Conservation (phyloP, 768 basidiomycete genomes). For the Terana coerulea region DNA sequence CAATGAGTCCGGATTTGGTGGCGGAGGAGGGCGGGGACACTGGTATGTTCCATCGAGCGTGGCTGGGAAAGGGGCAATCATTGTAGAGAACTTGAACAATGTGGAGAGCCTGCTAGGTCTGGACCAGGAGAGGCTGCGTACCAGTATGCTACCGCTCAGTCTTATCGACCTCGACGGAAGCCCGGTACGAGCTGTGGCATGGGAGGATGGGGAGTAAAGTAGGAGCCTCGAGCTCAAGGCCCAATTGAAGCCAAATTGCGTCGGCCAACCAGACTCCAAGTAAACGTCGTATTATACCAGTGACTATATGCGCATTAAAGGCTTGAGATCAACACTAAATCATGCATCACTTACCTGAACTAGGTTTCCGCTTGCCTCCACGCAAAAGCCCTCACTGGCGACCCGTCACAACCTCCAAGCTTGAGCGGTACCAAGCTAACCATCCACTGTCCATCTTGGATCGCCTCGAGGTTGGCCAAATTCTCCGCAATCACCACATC, state of each 20-base stretch:
- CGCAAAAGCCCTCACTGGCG: constrained; percentile 66
- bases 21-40: constrained; percentile 27
- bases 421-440: constrained; percentile 59
- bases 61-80: constrained; percentile 62
- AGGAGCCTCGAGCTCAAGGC: too few species aligned
- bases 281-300: too few species aligned
- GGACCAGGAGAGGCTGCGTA: constrained; percentile 21
- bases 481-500: constrained; percentile 72
- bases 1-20: constrained; percentile 62
- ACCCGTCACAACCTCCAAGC: constrained; percentile 56
- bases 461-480: constrained; percentile 47
- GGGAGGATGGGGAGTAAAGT: constrained; percentile 25
- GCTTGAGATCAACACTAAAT: too few species aligned
- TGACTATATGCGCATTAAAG: too few species aligned
- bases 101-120: constrained; percentile 37
- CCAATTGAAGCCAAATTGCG: too few species aligned
- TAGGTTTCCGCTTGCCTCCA: constrained; percentile 25
- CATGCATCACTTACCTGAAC: too few species aligned
- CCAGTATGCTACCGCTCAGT: constrained; percentile 57
- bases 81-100: constrained; percentile 68
- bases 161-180: constrained; percentile 62
- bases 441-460: constrained; percentile 34
- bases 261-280: too few species aligned
- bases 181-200: constrained; percentile 68
- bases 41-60: constrained; percentile 45